Evolutionary conservation across 352 stramenopile genomes (phyloP), one percentile per base, ranked within the genome.

Genomic region (Globisporangium okanoganense): DNA sequence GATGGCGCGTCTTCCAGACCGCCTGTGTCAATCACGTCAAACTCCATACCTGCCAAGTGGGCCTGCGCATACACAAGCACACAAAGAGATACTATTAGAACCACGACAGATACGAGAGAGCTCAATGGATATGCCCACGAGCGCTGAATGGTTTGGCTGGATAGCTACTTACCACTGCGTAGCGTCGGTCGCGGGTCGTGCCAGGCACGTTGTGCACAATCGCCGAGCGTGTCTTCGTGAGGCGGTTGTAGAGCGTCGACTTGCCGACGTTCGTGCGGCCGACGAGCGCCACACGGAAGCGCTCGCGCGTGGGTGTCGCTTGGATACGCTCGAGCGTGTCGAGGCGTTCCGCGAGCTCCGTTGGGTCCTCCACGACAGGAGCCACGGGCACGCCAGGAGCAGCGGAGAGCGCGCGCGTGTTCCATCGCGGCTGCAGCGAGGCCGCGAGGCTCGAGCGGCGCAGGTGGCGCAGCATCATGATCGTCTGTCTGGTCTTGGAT

Each of bases 141-240:
- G 31, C 27, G 29, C 24, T 40, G 43, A 5, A 20, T n/a, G n/a
- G 18, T 56, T n/a, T n/a, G n/a, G n/a, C n/a, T n/a, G n/a, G n/a
- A n/a, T n/a, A n/a, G n/a, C n/a, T n/a, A n/a, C 58, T 31, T 59
- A 82, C 73, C 53, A 67, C 61, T 5, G 78, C 79, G 65, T 90
- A 92, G 41, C 85, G 80, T 1, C 85, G 82, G 57, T 94, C 85
- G 22, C 85, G 82, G 10, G 85, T 94, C 9, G 84, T 94, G 10
- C 84, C 84, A 0, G 84, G 80, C 1, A 94, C 84, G 53, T 94
- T 85, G 67, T 94, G 84, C n/a, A 94, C 84, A 61, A 94, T 94
- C 8, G 84, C 84, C 0, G 72, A 66, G 24, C 84, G 79, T 20
- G 82, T 81, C 68, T 89, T 90, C 56, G 85, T 94, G 53, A 94